A percentile compares a stretch with the other conserved stretches of the same genome.
phyloP scores from a whole-genome alignment of 2,329 filamentous ascomycete species.

The Zymoseptoria crescenta region DNA sequence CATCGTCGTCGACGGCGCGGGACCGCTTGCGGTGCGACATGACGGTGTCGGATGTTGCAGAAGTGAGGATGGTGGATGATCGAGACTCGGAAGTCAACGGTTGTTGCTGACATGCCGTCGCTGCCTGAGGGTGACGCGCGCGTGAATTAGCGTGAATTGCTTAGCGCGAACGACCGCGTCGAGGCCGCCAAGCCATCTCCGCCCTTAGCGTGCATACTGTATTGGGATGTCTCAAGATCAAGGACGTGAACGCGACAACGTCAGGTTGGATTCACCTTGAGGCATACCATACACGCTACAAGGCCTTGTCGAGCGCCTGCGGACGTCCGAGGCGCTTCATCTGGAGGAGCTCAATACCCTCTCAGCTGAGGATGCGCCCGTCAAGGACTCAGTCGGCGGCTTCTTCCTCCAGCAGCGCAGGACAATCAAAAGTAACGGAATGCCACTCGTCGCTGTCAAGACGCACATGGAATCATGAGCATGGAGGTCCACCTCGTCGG shows the following conservation, averaged over 20 bases:
- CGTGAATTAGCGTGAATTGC: neutral
- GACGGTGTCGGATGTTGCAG: neutral
- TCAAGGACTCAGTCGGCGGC: neutral
- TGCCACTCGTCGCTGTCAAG: neutral
- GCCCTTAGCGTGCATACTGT: too few species aligned
- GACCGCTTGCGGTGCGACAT: constrained; percentile 22
- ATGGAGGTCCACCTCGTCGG: neutral
- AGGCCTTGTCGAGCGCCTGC: neutral
- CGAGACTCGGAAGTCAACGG: neutral
- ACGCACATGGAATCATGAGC: neutral
- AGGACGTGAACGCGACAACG: neutral
- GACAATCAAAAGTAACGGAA: neutral
- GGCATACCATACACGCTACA: neutral
- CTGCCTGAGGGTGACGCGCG: neutral
- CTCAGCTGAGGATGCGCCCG: neutral
- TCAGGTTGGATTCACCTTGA: neutral
- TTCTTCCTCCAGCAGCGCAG: neutral
- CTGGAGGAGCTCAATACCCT: neutral
- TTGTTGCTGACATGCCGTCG: too few species aligned
- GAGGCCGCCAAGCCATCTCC: too few species aligned
- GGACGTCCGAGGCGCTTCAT: neutral
- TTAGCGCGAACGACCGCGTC: neutral
- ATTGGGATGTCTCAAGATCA: too few species aligned
- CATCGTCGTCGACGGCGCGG: constrained; percentile 14
- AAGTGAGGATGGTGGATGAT: constrained; percentile 1